Conservation (phyloP, 345 rosid species). For the Hibiscus tridactylites region DNA sequence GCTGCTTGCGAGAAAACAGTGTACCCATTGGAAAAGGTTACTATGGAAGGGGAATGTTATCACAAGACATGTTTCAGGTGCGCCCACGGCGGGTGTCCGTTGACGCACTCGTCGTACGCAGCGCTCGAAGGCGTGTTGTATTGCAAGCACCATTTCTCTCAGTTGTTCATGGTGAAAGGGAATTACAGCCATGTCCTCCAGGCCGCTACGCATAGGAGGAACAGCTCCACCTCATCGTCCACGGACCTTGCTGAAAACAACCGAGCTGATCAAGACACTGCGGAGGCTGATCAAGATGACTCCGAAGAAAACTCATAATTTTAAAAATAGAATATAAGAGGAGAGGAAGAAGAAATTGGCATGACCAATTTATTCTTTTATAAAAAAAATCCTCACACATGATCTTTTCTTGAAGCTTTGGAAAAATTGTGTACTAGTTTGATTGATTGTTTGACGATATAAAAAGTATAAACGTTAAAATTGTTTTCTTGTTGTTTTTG, state of each 20-base stretch:
- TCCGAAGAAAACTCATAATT: neutral
- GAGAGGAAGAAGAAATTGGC: neutral
- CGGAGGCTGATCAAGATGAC: constrained; percentile 11
- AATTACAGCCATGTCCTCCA: constrained; percentile 77
- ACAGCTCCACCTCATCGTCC: constrained; percentile 32
- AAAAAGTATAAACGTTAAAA: no score
- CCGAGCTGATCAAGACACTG: constrained; percentile 14
- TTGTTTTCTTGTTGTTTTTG: no score
- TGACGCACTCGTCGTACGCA: constrained; percentile 92
- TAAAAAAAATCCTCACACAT: neutral
- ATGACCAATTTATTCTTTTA: neutral
- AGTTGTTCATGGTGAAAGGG: constrained; percentile 94
- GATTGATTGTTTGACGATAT: neutral
- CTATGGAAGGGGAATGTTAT: constrained; percentile 86
- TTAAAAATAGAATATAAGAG: neutral
- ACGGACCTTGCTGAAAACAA: constrained; percentile 35
- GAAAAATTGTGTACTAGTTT: neutral
- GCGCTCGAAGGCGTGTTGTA: constrained; percentile 81
- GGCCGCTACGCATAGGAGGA: constrained; percentile 54
- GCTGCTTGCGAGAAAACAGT: constrained; percentile 81
- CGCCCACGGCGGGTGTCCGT: constrained; percentile 83
- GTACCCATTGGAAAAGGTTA: constrained; percentile 89
- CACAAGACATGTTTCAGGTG: constrained; percentile 97
- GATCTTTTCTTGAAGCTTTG: neutral
- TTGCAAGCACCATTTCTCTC: constrained; percentile 94